Evolutionary conservation across 148 eudicot genomes (phyloP).

Genomic region (Nepenthes gracilis): DNA sequence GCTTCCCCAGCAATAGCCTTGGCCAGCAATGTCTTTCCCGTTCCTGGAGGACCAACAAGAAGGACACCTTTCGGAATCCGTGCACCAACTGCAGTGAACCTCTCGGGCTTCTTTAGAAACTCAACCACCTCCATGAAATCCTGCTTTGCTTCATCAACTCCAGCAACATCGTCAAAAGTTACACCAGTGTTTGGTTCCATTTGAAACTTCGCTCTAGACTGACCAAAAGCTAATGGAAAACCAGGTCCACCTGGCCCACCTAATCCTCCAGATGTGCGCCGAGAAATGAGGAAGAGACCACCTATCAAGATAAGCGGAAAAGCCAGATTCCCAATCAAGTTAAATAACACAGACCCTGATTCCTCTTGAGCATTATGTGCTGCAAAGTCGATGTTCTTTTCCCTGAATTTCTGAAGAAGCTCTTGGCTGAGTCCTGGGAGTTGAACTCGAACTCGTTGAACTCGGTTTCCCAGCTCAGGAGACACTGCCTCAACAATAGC

Average conservation of each 20-base stretch:
- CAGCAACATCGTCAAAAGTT: constrained; percentile 96
- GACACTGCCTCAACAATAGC: constrained; percentile 96
- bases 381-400: constrained; percentile 90
- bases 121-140: constrained; percentile 99
- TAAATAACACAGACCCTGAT: constrained; percentile 71
- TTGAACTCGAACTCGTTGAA: constrained; percentile 95
- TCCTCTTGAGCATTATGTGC: constrained; percentile 99
- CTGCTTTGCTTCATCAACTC: constrained; percentile 99
- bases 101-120: constrained; percentile 93
- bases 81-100: constrained; percentile 97
- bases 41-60: constrained; percentile 98
- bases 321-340: constrained; percentile 87
- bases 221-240: constrained; percentile 73
- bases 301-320: constrained; percentile 86
- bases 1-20: constrained; percentile 99
- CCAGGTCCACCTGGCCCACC: constrained; percentile 99
- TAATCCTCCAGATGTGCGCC: constrained; percentile 83
- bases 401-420: constrained; percentile 93
- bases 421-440: constrained; percentile 99
- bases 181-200: constrained; percentile 99
- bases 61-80: constrained; percentile 98
- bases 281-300: constrained; percentile 88
- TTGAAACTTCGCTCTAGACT: constrained; percentile 95
- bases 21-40: constrained; percentile 93
- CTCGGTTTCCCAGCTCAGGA: constrained; percentile 89